Base-by-base conservation (phyloP, 2,329 filamentous ascomycete genomes). In the Stachybotrys echinatus region DNA sequence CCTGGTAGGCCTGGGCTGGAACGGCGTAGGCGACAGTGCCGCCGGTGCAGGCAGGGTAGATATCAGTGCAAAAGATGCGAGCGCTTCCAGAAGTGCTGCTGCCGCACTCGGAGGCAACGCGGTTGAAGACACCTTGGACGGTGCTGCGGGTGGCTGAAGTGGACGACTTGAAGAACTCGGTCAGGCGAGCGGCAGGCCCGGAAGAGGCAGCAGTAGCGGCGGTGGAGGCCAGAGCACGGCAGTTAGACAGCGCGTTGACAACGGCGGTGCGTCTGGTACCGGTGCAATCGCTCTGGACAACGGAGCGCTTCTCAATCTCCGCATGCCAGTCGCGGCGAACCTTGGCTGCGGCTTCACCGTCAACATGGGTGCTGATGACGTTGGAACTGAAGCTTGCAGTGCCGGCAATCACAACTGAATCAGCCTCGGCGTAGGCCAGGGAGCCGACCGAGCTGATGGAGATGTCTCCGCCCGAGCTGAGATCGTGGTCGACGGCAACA, bases 131-230 rank as follows among this genome's bases (percentile, higher is more conserved):
- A 21, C 70, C 68, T 3, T 74, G 68, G 14, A 83, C 77, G 2
- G 65, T 69, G 40, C 60, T 67, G 44, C 73, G 71, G 10, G 67
- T 67, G 1, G 62, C 54, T 12, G 64, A 43, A 4, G 42, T 60
- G 34, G 74, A 75, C 1, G 73, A 74, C 64, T 79, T 82, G 75
- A 84, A 85, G 70, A 81, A 84, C 53, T 80, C 74, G 42, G 61
- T 63, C 57, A 81, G 65, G 53, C 69, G 75, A 55, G 68, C 61
- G 3, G 71, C 66, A 5, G 65, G 59, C 42, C 74, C 76, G 1
- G 72, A 62, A 2, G 75, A 70, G 17, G 81, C 80, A 10, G 69
- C 65, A 2, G 66, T 67, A 3, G 82, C 79, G 6, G 82, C 67
- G 20, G 62, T 67, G 3, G 69, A 65, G 58, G 80, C 78, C n/a